These are phyloP conservation scores for Ceratobasidium sp. DNA, from an alignment of 1,284 basidiomycete genomes.

Conservation along the genomic window DNA sequence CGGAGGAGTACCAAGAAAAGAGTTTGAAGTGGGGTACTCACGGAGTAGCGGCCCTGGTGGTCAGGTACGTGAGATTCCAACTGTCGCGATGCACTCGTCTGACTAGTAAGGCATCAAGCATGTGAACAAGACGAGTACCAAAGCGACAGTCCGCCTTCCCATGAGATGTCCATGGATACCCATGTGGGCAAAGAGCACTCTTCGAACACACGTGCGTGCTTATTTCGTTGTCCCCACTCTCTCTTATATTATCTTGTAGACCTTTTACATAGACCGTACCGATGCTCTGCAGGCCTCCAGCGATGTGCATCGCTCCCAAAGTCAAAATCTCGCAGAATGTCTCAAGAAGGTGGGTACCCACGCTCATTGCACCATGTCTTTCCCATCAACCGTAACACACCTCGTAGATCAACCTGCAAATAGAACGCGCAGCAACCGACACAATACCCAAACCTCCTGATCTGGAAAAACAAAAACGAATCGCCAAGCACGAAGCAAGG, in stretches of 20 bases:
- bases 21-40: conserved; percentile 28
- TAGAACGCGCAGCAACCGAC: neutral
- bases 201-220: conserved; percentile 10
- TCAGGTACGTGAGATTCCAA: neutral
- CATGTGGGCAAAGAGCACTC: neutral
- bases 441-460: conserved; percentile 25
- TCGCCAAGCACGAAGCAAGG: conserved; percentile 27
- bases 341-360: conserved; percentile 19
- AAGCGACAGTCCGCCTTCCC: conserved; percentile 18
- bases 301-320: conserved; percentile 31
- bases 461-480: conserved; percentile 8
- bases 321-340: conserved; percentile 26
- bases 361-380: neutral
- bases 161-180: conserved; percentile 24
- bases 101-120: no score
- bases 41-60: conserved; percentile 31
- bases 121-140: conserved; percentile 30
- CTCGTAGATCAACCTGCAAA: conserved; percentile 20
- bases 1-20: conserved; percentile 19
- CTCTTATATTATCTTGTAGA: neutral
- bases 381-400: neutral
- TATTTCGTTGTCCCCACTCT: neutral
- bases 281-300: conserved; percentile 18
- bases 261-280: conserved; percentile 10
- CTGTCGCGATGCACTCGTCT: neutral